Percentiles rank a stretch among this genome's conserved stretches.
phyloP scores from a whole-genome alignment of 2,329 filamentous ascomycete genomes.

The Apiospora aurea region DNA sequence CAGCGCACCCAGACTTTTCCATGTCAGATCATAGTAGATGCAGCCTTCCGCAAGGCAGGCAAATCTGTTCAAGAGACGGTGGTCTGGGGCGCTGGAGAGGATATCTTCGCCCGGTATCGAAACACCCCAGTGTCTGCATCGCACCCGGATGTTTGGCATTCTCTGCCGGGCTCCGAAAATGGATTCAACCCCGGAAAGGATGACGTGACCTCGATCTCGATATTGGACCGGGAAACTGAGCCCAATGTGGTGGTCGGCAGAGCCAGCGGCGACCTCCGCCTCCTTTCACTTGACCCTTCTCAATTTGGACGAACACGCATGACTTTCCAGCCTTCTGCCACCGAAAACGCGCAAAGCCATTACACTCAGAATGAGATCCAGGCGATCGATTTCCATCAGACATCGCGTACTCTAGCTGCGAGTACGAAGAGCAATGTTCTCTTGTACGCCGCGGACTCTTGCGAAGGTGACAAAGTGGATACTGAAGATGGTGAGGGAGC shows the following conservation, averaged over 20 bases:
- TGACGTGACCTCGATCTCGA: constrained; percentile 56
- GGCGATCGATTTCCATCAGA: constrained; percentile 43
- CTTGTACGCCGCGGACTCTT: constrained; percentile 39
- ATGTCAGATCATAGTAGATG: constrained; percentile 58
- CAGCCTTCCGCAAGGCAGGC: constrained; percentile 45
- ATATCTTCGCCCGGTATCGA: constrained; percentile 53
- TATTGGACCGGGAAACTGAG: constrained; percentile 45
- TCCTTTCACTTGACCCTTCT: constrained; percentile 49
- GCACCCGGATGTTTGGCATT: constrained; percentile 45
- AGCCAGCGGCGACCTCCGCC: constrained; percentile 56
- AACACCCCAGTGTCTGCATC: constrained; percentile 32
- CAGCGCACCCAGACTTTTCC: constrained; percentile 44
- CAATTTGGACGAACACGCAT: constrained; percentile 41
- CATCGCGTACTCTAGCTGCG: constrained; percentile 40
- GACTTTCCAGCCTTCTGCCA: constrained; percentile 31
- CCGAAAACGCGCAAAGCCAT: constrained; percentile 7
- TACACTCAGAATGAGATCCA: constrained; percentile 42
- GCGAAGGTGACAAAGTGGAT: constrained; percentile 22
- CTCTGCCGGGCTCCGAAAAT: constrained; percentile 45
- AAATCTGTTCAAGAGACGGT: constrained; percentile 51
- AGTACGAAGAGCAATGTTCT: constrained; percentile 44
- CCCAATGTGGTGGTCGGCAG: constrained; percentile 54
- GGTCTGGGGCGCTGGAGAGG: constrained; percentile 59
- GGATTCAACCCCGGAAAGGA: constrained; percentile 54
- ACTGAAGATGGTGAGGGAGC: constrained; percentile 27